phyloP scores from a whole-genome alignment of 2,329 filamentous ascomycete genomes.

The Grosmannia huntii region DNA sequence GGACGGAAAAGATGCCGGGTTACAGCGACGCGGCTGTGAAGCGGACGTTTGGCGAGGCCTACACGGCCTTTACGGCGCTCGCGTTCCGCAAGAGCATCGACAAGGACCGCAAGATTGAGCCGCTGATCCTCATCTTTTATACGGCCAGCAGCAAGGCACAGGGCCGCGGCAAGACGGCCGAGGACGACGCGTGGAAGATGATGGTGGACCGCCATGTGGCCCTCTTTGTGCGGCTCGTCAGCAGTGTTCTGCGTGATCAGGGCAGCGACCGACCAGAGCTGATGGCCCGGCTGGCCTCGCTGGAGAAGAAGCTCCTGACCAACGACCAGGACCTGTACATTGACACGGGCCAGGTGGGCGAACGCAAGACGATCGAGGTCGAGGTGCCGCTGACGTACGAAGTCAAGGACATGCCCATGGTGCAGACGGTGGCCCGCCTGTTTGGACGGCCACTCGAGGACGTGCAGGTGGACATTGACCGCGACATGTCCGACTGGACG shows the following conservation, averaged over 20 bases:
- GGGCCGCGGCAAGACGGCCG: constrained; percentile 54
- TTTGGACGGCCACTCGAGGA: constrained; percentile 71
- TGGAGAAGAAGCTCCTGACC: constrained; percentile 87
- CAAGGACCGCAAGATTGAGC: constrained; percentile 85
- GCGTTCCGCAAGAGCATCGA: constrained; percentile 84
- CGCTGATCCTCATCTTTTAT: constrained; percentile 90
- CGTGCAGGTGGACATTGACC: constrained; percentile 78
- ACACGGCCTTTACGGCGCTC: constrained; percentile 83
- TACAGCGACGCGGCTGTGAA: constrained; percentile 87
- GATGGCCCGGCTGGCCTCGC: constrained; percentile 59
- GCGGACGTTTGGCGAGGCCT: constrained; percentile 85
- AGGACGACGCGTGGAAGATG: constrained; percentile 81
- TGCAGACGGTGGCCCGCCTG: constrained; percentile 73
- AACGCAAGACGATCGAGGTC: constrained; percentile 63
- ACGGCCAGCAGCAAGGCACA: constrained; percentile 87
- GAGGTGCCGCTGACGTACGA: constrained; percentile 76
- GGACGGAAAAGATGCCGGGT: constrained; percentile 72
- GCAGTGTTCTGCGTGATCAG: constrained; percentile 65
- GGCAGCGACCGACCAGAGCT: constrained; percentile 81
- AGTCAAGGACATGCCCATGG: constrained; percentile 93
- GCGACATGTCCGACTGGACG: constrained; percentile 71
- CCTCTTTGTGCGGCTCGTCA: constrained; percentile 80
- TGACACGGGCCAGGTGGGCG: constrained; percentile 42
- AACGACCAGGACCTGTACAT: constrained; percentile 83
- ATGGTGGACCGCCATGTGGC: constrained; percentile 91